Base-by-base conservation (phyloP, 2,329 filamentous ascomycete genomes). In the Didymella glomerata region DNA sequence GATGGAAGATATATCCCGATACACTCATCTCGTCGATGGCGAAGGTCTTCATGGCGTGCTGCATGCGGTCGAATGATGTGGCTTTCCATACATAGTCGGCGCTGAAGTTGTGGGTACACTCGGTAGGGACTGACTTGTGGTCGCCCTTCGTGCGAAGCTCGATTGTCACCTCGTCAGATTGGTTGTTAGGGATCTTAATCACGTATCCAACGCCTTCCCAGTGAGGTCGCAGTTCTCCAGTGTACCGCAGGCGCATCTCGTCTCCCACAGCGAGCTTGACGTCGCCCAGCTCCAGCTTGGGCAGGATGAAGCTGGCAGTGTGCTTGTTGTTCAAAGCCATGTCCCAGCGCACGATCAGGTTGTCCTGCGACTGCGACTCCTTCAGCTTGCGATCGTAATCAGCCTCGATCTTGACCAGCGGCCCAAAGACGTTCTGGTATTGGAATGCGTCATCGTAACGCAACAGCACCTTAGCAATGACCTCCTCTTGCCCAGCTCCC, bases 41-140 rank as follows among this genome's bases (percentile, higher is more conserved):
- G 75, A 99, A 99, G 0, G 92, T 98, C 84, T 97, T 98, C 94
- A 99, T 98, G 54, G 95, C 96, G 66, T 93, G 88, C 78, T 99
- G 95, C 95, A 99, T 99, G 64, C 95, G 93, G 74, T 99, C 95
- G 76, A 99, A 99, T 0, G 94, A 98, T 0, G 96, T 99, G 14
- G 96, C 95, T 77, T 99, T 99, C 95, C 95, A 99, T 55, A 99
- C 95, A 73, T 99, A 99, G 77, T 99, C 95, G 66, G 94, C 95
- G 16, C 93, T 97, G 79, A 99, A 99, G 78, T 97, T 97, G 79
- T 96, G 92, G 0, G 94, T 97, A 78, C 94, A 95, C 72, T 99
- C 94, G 0, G 92, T 97, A 0, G 95, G 95, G 1, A 98, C 92
- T 27, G 90, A 92, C 79, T 98, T 98, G 81, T 98, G 93, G 75